A percentile compares a stretch with the other conserved stretches of the same genome.
Evolutionary conservation across 208 protist species (phyloP).

Genomic region (Crithidia sp.): DNA sequence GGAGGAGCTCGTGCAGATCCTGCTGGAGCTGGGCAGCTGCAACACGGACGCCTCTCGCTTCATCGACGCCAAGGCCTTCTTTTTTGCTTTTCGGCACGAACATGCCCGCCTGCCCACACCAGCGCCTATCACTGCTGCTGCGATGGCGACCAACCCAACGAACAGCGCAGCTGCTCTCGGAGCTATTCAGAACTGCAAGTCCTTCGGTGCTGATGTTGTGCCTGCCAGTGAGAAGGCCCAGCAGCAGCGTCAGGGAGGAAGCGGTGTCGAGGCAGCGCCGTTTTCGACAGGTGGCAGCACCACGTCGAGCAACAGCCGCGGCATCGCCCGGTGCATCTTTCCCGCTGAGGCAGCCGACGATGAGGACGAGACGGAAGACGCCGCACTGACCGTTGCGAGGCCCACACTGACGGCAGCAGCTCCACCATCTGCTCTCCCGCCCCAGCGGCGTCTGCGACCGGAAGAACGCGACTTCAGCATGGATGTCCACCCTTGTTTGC

Average conservation of each 20-base stretch:
- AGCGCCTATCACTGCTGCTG: not conserved
- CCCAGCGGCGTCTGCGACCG: constrained; percentile 12
- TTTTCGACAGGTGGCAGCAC: not conserved
- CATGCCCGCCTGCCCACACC: not conserved
- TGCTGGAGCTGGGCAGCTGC: constrained; percentile 73
- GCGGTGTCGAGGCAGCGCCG: not conserved
- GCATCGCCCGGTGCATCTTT: constrained; percentile 38
- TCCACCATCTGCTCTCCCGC: not conserved
- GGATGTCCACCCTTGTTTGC: constrained; percentile 72
- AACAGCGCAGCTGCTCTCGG: not conserved
- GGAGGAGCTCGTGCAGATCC: constrained; percentile 71
- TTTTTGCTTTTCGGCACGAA: constrained; percentile 60
- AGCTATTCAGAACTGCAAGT: no score
- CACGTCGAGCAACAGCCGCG: constrained; percentile 8
- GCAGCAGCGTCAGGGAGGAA: not conserved
- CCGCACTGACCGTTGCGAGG: not conserved
- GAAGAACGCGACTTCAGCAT: constrained; percentile 46
- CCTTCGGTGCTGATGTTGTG: no score
- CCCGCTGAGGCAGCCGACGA: constrained; percentile 7
- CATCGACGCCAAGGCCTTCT: constrained; percentile 70
- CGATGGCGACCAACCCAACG: not conserved
- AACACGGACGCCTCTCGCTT: constrained; percentile 64
- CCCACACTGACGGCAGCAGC: not conserved
- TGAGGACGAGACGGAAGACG: constrained; percentile 10
- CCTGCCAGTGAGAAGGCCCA: no score